These are phyloP conservation scores for Marasmius oreades DNA, from an alignment of 1,284 basidiomycete genomes.

Conservation along the genomic window DNA sequence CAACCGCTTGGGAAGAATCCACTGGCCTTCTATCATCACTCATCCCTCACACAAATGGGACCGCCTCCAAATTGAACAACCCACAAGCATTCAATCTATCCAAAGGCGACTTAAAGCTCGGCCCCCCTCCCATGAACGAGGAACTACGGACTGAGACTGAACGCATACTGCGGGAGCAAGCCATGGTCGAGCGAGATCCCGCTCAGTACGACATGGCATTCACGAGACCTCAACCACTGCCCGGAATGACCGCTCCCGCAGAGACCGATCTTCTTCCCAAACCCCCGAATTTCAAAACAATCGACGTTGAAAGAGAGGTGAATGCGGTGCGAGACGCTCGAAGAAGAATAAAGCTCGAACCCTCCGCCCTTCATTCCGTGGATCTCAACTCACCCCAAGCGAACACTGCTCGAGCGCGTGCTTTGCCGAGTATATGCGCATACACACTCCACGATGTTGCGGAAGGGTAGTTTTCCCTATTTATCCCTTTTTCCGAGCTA, in stretches of 20 bases:
- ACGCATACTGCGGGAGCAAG: slow-evolving; percentile 68
- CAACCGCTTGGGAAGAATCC: slow-evolving; percentile 74
- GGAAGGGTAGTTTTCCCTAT: slow-evolving; percentile 62
- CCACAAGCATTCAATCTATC: slow-evolving; percentile 72
- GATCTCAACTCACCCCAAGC: slow-evolving; percentile 60
- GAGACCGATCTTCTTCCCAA: slow-evolving; percentile 75
- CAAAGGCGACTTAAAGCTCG: slow-evolving; percentile 79
- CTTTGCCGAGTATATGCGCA: slow-evolving; percentile 86
- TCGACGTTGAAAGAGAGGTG: slow-evolving; percentile 92
- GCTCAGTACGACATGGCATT: slow-evolving; percentile 62
- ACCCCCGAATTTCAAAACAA: slow-evolving; percentile 78
- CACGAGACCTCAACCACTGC: slow-evolving; percentile 40
- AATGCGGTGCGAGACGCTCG: slow-evolving; percentile 86
- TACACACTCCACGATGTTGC: slow-evolving; percentile 91
- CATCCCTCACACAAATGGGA: slow-evolving; percentile 58
- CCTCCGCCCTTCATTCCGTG: slow-evolving; percentile 52
- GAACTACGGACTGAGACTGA: slow-evolving; percentile 79
- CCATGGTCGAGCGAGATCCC: slow-evolving; percentile 66
- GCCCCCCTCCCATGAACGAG: slow-evolving; percentile 73
- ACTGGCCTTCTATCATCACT: slow-evolving; percentile 78
- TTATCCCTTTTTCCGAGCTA: slow-evolving; percentile 8
- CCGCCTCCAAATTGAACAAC: slow-evolving; percentile 40
- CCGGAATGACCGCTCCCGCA: slow-evolving; percentile 62
- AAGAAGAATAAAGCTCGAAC: slow-evolving; percentile 87
- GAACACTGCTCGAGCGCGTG: slow-evolving; percentile 50